Base-by-base conservation (phyloP, 2,329 filamentous ascomycete species). In the Tetracladium maxilliforme region DNA sequence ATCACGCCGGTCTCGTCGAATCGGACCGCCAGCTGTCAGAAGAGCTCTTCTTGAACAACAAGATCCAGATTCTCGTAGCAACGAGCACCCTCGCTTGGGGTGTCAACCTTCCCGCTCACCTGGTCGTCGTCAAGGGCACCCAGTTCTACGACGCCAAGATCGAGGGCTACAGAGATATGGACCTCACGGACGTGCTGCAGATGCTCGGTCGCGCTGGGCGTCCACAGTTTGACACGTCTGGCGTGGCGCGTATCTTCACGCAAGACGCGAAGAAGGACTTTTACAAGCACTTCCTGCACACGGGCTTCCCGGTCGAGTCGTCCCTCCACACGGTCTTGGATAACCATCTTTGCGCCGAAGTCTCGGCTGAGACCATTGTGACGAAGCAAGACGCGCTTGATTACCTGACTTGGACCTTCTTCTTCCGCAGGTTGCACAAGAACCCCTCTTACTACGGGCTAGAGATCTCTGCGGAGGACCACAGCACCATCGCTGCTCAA, bases 351-450 rank as follows among this genome's bases (percentile, higher is more conserved):
- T 78, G 84, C 33, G 90, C 90, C 30, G 90, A 98, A 54, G 74
- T 95, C 6, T 92, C 86, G 1, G 83, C 90, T 1, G 86, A 82
- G 37, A 98, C 90, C 1, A 81, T 98, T 25, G 61, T 77, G 16
- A 92, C 84, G 7, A 94, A 94, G 51, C 90, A 98, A 51, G 90
- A 98, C 52, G 90, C 90, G 1, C 65, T 98, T 4, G 92, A 98
- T 50, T 98, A 98, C 45, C 56, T 98, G 26, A 98, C 90, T 0
- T 98, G 92, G 90, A 98, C 92, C 1, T 98, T 98, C 59, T 98
- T 98, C 67, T 98, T 98, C 65, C 72, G 92, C 4, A 68, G 90
- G 8, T 57, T 98, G 19, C 90, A 98, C 58, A 98, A 98, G 61
- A 98, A 98, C 40, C 90, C 90, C 2, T 92, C 86, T 0, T 98